These are phyloP conservation scores for Colletotrichum sp. DNA, from an alignment of 2,329 filamentous ascomycete genomes.

Conservation along the genomic window DNA sequence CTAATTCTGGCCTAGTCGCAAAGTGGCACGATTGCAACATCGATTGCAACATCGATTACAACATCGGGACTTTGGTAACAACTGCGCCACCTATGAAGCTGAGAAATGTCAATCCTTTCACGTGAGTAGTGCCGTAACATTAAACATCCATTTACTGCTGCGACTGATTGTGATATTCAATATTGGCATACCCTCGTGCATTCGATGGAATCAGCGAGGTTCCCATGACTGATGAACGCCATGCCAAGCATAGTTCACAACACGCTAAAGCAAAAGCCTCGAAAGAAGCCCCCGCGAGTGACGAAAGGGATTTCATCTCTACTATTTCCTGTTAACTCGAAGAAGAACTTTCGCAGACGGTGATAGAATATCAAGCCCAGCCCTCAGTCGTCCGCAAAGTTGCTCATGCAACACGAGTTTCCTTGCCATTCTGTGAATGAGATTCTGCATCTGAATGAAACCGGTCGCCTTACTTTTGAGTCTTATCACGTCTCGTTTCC, in stretches of 20 bases:
- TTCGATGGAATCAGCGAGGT: not conserved
- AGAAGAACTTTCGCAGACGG: not conserved
- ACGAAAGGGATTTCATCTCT: fast-evolving
- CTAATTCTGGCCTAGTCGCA: not conserved
- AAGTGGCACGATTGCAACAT: not conserved
- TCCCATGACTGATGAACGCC: not conserved
- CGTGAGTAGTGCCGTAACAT: not conserved
- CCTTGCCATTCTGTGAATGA: not conserved
- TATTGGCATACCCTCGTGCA: not conserved
- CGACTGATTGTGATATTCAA: not conserved
- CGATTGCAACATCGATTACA: not conserved
- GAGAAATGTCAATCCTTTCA: not conserved
- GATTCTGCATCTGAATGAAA: not conserved
- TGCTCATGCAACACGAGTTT: not conserved
- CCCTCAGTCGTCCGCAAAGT: not conserved
- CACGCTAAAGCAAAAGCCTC: not conserved
- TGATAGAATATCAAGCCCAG: not conserved
- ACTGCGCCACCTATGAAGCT: not conserved
- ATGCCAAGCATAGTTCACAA: not conserved
- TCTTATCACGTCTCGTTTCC: not conserved
- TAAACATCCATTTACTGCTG: not conserved
- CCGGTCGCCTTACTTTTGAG: not conserved
- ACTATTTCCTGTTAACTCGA: not conserved
- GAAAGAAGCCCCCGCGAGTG: not conserved
- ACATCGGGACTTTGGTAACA: not conserved